Percentiles rank a stretch among this genome's conserved stretches.
Conservation (phyloP, 257 asterid species). For the Striga asiatica region DNA sequence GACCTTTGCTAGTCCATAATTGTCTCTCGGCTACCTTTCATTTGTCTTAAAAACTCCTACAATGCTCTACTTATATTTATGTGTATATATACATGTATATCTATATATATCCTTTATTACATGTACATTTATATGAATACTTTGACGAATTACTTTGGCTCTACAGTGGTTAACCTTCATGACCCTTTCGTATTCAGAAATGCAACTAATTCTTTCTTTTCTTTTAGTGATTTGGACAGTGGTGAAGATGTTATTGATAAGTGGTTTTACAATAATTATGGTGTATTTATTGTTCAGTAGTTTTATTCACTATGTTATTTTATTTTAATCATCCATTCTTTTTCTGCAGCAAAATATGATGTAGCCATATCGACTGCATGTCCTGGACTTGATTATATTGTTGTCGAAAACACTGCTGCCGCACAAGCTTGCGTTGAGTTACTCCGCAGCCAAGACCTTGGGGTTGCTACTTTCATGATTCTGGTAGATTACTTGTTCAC, state of each 20-base stretch:
- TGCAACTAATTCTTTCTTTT: too few relatives aligned
- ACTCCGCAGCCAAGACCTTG: slow-evolving; percentile 69
- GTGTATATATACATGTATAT: too few relatives aligned
- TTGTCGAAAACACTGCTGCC: slow-evolving; percentile 78
- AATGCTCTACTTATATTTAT: too few relatives aligned
- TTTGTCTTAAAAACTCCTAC: too few relatives aligned
- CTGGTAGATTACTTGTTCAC: slow-evolving; percentile 37
- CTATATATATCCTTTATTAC: too few relatives aligned
- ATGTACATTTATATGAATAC: too few relatives aligned
- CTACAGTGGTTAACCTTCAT: too few relatives aligned
- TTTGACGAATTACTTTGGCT: not conserved
- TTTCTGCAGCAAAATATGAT: slow-evolving; percentile 74
- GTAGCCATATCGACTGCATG: slow-evolving; percentile 94
- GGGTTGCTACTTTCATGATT: slow-evolving; percentile 96
- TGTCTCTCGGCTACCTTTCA: too few relatives aligned
- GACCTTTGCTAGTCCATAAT: too few relatives aligned
- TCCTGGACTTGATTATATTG: slow-evolving; percentile 83
- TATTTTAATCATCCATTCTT: slow-evolving; percentile 2
- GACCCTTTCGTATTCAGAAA: too few relatives aligned
- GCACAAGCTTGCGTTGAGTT: slow-evolving; percentile 87
- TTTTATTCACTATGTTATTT: not conserved
- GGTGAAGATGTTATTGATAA: not conserved
- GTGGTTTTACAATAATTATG: too few relatives aligned
- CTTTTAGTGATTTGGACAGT: too few relatives aligned
- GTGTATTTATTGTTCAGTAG: not conserved